Evolutionary conservation across 129 eudicot species (phyloP), one percentile per base, ranked within the genome.

Genomic region (Chrysanthemum makinoi): DNA sequence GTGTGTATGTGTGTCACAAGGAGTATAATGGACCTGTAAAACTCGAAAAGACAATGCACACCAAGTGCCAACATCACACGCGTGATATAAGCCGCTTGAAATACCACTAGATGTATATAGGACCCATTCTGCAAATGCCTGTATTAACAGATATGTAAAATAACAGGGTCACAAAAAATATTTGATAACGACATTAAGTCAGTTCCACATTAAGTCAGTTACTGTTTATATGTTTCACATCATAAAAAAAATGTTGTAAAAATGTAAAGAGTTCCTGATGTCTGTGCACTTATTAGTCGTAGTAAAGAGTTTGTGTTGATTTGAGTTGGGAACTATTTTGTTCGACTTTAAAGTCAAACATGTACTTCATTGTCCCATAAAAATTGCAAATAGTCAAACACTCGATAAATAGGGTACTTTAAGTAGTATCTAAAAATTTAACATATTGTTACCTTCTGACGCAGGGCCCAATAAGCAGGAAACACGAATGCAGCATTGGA

Each of bases 111-210:
- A 75, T 6, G 91, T 87, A 81, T 64, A 93, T 12, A 93, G 83
- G 43, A 89, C 95, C 96, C 95, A 89, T 75, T 92, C 96, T 19
- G 98, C 89, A 80, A 81, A 87, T 66, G 96, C 98, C 98, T 92
- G 71, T 64, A 68, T 22, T 39, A 2, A 22, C 16, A 18, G 20
- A 53, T 6, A 69, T 13, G 7, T 10, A 51, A 35, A 9, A 9
- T 48, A 15, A 52, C 22, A 43, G 1, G 54, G 22, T 20, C 22
- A 10, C 53, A 39, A 19, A 48, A 20, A 48, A 33, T 3, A 47
- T 20, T 24, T 49, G 16, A 66, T 5, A 66, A 19, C 71, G 44
- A 65, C 71, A 22, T 48, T 66, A 48, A 19, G 11, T 10, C 19
- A 56, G 24, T 3, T 35, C n/a, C n/a, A 65, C 71, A 22, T 48